Evolutionary conservation across 148 eudicot genomes (phyloP).

Genomic region (Vaccinium darrowii): DNA sequence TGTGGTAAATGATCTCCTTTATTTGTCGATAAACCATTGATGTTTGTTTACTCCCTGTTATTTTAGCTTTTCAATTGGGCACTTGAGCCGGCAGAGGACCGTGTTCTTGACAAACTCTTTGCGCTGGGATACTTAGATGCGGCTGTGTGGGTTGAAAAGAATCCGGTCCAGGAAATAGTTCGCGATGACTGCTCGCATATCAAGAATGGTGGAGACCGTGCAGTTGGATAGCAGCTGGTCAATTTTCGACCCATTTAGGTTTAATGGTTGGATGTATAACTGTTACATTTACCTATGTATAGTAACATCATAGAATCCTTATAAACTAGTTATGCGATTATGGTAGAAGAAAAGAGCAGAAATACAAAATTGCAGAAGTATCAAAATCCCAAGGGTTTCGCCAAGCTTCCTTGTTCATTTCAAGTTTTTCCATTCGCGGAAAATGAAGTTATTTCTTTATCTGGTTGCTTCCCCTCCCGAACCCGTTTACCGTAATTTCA

Average conservation of each 20-base stretch:
- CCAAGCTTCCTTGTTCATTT: background rate
- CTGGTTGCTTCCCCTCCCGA: background rate
- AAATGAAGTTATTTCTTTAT: background rate
- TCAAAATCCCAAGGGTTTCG: background rate
- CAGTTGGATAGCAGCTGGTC: slow-evolving; percentile 17
- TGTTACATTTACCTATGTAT: background rate
- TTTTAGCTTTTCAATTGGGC: slow-evolving; percentile 93
- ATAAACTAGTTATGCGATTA: background rate
- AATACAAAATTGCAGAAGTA: background rate
- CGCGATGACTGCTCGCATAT: slow-evolving; percentile 30
- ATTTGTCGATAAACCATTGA: slow-evolving; percentile 10
- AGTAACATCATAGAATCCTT: background rate
- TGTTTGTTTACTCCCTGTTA: background rate
- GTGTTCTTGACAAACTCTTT: slow-evolving; percentile 72
- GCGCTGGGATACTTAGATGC: slow-evolving; percentile 87
- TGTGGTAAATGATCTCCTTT: background rate
- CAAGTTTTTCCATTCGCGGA: background rate
- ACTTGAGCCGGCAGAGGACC: slow-evolving; percentile 89
- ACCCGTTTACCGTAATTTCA: background rate
- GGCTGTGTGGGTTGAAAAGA: slow-evolving; percentile 74
- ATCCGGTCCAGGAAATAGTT: slow-evolving; percentile 62
- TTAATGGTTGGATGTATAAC: background rate
- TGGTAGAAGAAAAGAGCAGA: background rate
- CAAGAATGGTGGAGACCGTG: slow-evolving; percentile 19
- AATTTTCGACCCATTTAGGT: background rate